A percentile compares a stretch with the other conserved stretches of the same genome.
These are phyloP conservation scores for Plasmodium yoelii DNA, from an alignment of 169 alveolate species.

Conservation along the genomic window DNA sequence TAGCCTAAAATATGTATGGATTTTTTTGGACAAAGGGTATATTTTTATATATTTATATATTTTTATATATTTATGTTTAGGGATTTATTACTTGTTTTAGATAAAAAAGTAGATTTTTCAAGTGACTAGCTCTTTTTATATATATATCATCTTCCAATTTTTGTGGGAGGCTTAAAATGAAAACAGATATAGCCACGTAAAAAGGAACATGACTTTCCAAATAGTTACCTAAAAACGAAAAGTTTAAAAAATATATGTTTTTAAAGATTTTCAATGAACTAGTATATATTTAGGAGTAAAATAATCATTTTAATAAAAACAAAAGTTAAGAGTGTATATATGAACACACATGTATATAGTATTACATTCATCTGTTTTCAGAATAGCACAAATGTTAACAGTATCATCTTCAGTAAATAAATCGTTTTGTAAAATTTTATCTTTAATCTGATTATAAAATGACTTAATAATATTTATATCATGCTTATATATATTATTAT, in stretches of 20 bases:
- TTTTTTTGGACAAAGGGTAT: not conserved
- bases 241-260: not conserved
- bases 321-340: not conserved
- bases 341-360: not conserved
- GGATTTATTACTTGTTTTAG: slow-evolving; percentile 35
- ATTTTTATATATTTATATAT: not conserved
- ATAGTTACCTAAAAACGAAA: slow-evolving; percentile 50
- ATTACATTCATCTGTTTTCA: slow-evolving; percentile 64
- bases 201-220: slow-evolving; percentile 70
- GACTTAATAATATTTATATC: slow-evolving; percentile 26
- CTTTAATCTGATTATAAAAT: slow-evolving; percentile 33
- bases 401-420: slow-evolving; percentile 42
- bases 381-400: slow-evolving; percentile 12
- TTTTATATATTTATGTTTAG: slow-evolving; percentile 1
- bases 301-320: too few relatives aligned
- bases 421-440: slow-evolving; percentile 13
- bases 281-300: too few relatives aligned
- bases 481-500: slow-evolving; percentile 50
- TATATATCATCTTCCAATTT: slow-evolving; percentile 25
- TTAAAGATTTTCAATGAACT: too few relatives aligned
- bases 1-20: not conserved
- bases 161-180: slow-evolving; percentile 62
- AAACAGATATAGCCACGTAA: slow-evolving; percentile 39
- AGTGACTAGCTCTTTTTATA: slow-evolving; percentile 38
- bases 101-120: slow-evolving; percentile 39